Base-by-base conservation (phyloP, 352 stramenopile species). In the Phytophthora capsici region DNA sequence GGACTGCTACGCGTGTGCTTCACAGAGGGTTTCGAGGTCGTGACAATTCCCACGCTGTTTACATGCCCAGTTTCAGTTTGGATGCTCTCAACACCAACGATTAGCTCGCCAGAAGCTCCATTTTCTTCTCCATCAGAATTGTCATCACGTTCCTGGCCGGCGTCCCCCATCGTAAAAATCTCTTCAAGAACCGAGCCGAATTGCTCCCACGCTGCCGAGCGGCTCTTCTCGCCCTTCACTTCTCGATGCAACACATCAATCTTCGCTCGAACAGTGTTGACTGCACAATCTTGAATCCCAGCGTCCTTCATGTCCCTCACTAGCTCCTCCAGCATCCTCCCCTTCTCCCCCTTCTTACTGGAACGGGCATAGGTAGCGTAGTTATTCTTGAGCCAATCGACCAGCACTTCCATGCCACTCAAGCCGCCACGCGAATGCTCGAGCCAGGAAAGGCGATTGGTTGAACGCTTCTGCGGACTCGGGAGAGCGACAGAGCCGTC, bases 141-240 rank as follows among this genome's bases (percentile, higher is more conserved):
- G 14, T 41, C 36, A 7, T 71, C 63, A 8, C 52, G 22, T 16
- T 66, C 62, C 23, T 72, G 57, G 8, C 38, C 45, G 0, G 59
- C 65, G 32, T 73, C 65, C 14, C 65, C 65, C n/a, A 73, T 25
- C 12, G 65, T 73, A 26, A 69, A 73, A 46, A 73, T 73, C 37
- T 73, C 65, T 47, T 73, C 65, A 1, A 73, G 59, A 10, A 73
- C 65, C 5, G 65, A 60, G 4, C 65, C 65, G 22, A 73, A 73
- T 25, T 73, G 65, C 22, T 73, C 65, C 40, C 57, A 73, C 17
- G 65, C 65, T 22, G 59, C 57, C 0, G 65, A 73, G 16, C 65
- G 58, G 1, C 32, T 26, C 53, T 73, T 73, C 28, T 73, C 64
- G 8, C 65, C 65, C 37, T 34, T 41, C 25, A 73, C 65, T 19